Percentiles rank a stretch among this genome's conserved stretches.
phyloP scores from a whole-genome alignment of 1,284 basidiomycete species.

The Sphaerobolus stellatus region DNA sequence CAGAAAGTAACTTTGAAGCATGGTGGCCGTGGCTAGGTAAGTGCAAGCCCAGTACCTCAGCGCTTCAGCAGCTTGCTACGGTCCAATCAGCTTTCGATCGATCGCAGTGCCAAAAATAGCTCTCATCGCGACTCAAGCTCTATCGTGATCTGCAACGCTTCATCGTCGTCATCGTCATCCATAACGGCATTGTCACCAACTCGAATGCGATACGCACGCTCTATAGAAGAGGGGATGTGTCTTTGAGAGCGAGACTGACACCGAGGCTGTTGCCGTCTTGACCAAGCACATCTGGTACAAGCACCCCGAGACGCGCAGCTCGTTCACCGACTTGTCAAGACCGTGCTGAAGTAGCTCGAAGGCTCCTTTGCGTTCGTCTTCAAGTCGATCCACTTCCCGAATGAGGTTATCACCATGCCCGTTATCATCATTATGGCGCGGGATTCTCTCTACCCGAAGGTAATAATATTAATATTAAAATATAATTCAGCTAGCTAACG shows the following conservation, averaged over 20 bases:
- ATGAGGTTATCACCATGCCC: slow-evolving; percentile 94
- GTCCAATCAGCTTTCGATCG: too few relatives aligned
- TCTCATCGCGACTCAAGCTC: too few relatives aligned
- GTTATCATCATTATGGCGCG: slow-evolving; percentile 99
- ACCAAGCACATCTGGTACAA: slow-evolving; percentile 97
- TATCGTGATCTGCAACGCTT: too few relatives aligned
- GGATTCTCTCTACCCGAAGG: slow-evolving; percentile 96
- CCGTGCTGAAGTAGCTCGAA: slow-evolving; percentile 96
- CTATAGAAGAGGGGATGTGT: slow-evolving; percentile 94
- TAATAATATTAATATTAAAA: background rate
- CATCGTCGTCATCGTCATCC: slow-evolving; percentile 93
- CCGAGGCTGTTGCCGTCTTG: slow-evolving; percentile 95
- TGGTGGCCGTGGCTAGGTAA: too few relatives aligned
- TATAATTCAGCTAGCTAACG: background rate
- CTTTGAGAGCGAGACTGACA: slow-evolving; percentile 97
- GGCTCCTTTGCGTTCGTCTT: slow-evolving; percentile 99
- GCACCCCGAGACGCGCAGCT: slow-evolving; percentile 83
- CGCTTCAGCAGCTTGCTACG: too few relatives aligned
- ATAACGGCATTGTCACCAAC: slow-evolving; percentile 99
- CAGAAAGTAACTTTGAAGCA: too few relatives aligned
- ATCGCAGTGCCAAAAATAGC: too few relatives aligned
- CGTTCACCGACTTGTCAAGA: slow-evolving; percentile 93
- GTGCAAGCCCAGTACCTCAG: too few relatives aligned
- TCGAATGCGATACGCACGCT: slow-evolving; percentile 83
- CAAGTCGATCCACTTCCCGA: slow-evolving; percentile 96